These are phyloP conservation scores for Naganishia cerealis DNA, from an alignment of 1,284 basidiomycete genomes.

Conservation along the genomic window DNA sequence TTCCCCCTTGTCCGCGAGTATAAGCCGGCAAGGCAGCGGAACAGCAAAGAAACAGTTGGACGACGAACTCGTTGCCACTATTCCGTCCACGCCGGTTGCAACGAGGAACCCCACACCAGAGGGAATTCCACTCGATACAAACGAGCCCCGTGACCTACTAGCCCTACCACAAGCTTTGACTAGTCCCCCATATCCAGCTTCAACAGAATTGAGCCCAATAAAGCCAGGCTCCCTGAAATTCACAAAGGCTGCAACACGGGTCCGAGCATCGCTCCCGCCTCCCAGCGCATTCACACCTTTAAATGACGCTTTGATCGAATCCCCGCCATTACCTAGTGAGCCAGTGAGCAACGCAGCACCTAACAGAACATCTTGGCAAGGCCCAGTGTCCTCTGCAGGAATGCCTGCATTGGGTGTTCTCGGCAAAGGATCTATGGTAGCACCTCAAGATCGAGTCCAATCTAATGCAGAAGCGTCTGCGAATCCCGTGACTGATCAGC, in stretches of 20 bases:
- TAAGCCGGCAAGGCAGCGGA: not conserved
- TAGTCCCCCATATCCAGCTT: not conserved
- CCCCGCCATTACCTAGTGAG: not conserved
- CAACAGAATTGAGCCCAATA: not conserved
- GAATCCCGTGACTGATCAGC: not conserved
- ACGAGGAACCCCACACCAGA: constrained; percentile 37
- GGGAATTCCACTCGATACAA: constrained; percentile 15
- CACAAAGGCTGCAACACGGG: constrained; percentile 35
- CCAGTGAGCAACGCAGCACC: not conserved
- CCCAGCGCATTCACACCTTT: constrained; percentile 31
- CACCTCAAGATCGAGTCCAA: constrained; percentile 2
- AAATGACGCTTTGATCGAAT: constrained; percentile 1
- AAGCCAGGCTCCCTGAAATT: constrained; percentile 20
- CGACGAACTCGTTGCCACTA: constrained; percentile 21
- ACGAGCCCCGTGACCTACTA: constrained; percentile 7
- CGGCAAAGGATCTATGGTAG: not conserved
- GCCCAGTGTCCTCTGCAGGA: not conserved
- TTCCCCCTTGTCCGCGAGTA: constrained; percentile 5
- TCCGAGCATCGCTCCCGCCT: constrained; percentile 42
- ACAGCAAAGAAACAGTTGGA: constrained; percentile 12
- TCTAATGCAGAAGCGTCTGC: constrained; percentile 1
- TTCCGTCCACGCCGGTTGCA: constrained; percentile 41
- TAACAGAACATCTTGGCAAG: constrained; percentile 10
- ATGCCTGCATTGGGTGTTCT: not conserved
- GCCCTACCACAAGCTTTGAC: not conserved